Evolutionary conservation across 2,329 filamentous ascomycete species (phyloP).

Genomic region (Diaporthe helianthi): DNA sequence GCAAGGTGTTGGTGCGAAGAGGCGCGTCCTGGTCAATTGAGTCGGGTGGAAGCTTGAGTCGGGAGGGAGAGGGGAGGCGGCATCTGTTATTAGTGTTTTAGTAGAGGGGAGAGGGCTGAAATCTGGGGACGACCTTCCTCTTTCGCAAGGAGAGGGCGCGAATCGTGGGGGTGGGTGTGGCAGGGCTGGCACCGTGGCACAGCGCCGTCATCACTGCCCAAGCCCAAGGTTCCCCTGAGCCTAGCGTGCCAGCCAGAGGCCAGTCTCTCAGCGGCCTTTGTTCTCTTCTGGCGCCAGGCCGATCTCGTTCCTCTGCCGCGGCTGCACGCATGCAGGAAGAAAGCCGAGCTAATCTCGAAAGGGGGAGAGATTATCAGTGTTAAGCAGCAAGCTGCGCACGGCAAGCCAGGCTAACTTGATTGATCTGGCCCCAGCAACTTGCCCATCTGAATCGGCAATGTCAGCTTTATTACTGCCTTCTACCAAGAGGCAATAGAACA

Average conservation of each 20-base stretch:
- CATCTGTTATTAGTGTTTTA: slow-evolving; percentile 19
- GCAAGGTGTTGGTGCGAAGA: neutral
- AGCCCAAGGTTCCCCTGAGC: slow-evolving; percentile 32
- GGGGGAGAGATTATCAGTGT: slow-evolving; percentile 27
- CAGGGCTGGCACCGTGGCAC: neutral
- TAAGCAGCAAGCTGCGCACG: slow-evolving; percentile 10
- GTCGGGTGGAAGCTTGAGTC: neutral
- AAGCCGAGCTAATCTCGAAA: slow-evolving; percentile 3
- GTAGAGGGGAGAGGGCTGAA: neutral
- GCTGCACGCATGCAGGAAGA: slow-evolving; percentile 31
- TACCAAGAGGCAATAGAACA: neutral
- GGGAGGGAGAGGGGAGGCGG: slow-evolving; percentile 3
- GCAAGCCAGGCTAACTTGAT: slow-evolving; percentile 5
- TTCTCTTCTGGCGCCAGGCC: slow-evolving; percentile 7
- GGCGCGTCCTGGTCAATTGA: slow-evolving; percentile 22
- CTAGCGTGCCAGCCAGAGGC: slow-evolving; percentile 28
- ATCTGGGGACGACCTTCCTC: slow-evolving; percentile 30
- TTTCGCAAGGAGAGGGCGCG: neutral
- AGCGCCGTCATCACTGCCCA: neutral
- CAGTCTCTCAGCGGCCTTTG: slow-evolving; percentile 15
- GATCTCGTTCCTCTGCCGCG: slow-evolving; percentile 23
- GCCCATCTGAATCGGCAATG: neutral
- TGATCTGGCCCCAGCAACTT: neutral
- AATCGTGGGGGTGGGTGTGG: slow-evolving; percentile 20
- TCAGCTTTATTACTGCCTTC: neutral